Evolutionary conservation across 176 grass and related monocot species (phyloP).

Genomic region (Carex littledalei): DNA sequence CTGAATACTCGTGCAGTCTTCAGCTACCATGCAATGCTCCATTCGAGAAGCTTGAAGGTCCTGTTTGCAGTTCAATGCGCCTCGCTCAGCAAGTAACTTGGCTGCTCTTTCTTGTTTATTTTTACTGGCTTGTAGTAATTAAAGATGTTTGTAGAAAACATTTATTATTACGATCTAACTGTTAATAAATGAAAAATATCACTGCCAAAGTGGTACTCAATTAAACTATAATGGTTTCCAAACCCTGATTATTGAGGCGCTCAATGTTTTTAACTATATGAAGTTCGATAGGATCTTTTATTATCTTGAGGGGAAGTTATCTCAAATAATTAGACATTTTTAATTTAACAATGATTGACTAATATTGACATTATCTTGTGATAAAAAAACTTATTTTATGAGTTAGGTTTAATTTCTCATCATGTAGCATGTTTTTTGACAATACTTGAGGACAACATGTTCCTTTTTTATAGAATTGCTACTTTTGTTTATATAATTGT

Average conservation of each 20-base stretch:
- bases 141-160: background rate
- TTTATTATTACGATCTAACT: constrained; percentile 11
- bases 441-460: background rate
- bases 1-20: constrained; percentile 95
- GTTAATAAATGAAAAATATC: background rate
- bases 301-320: background rate
- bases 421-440: background rate
- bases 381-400: background rate
- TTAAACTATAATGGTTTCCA: background rate
- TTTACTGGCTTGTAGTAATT: background rate
- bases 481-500: background rate
- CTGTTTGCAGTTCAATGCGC: constrained; percentile 82
- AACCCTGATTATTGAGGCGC: background rate
- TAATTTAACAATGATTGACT: background rate
- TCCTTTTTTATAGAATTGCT: background rate
- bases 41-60: constrained; percentile 93
- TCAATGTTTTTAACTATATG: background rate
- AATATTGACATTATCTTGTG: background rate
- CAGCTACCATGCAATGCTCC: constrained; percentile 96
- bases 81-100: constrained; percentile 82
- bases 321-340: background rate
- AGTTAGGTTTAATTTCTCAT: constrained; percentile 3
- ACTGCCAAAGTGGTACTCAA: background rate
- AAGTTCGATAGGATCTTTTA: background rate
- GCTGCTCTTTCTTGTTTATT: background rate